Conservation (phyloP, 2,329 filamentous ascomycete species). For the Talaromyces sp. region DNA sequence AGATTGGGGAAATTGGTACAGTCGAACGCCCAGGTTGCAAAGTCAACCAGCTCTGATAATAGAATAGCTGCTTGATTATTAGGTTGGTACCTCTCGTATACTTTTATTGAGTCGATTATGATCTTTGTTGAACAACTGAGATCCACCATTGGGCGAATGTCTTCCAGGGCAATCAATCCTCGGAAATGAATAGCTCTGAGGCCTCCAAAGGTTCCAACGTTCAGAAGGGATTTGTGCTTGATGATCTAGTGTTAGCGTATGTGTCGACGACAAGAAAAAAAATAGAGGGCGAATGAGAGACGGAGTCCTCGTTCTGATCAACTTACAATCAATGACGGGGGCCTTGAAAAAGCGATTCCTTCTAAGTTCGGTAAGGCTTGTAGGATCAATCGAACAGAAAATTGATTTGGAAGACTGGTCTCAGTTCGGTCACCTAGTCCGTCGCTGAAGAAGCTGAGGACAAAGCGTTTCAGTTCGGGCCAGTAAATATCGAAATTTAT, state of each 20-base stretch:
- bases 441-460: neutral
- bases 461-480: neutral
- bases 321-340: neutral
- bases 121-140: neutral
- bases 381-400: neutral
- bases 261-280: neutral
- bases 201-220: neutral
- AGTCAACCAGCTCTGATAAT: neutral
- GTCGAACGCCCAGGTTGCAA: conserved; percentile 1
- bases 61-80: too few species aligned
- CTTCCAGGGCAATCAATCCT: neutral
- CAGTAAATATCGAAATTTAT: neutral
- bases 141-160: neutral
- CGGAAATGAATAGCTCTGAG: conserved; percentile 4
- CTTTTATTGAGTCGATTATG: neutral
- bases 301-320: neutral
- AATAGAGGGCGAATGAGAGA: neutral
- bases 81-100: neutral
- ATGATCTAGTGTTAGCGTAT: neutral
- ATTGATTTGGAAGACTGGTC: neutral
- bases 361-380: neutral
- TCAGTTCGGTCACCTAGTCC: neutral
- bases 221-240: neutral
- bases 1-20: neutral
- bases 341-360: neutral